phyloP scores from a whole-genome alignment of 176 grass and related monocot genomes.

The Carex pumila region DNA sequence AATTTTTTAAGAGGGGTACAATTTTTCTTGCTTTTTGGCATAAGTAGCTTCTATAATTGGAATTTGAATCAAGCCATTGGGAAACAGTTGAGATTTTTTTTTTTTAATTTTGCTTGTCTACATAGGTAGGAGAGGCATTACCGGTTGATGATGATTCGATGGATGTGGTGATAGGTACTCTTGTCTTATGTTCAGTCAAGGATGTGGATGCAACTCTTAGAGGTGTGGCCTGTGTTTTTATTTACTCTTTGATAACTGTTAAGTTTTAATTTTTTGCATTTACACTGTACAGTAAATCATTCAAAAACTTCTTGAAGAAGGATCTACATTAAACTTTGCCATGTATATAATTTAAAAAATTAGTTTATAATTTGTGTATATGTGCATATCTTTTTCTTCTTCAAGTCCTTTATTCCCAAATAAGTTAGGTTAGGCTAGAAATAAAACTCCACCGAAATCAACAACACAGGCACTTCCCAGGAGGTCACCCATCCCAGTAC shows the following conservation, averaged over 20 bases:
- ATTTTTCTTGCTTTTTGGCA: not conserved
- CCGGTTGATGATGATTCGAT: slow-evolving; percentile 59
- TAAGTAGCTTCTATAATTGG: not conserved
- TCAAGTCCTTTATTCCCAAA: too few species aligned
- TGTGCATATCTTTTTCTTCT: not conserved
- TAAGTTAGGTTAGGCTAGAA: too few species aligned
- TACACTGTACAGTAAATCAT: not conserved
- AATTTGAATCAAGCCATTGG: not conserved
- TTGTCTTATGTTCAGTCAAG: slow-evolving; percentile 74
- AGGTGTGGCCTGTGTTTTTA: slow-evolving; percentile 32
- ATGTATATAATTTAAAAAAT: too few species aligned
- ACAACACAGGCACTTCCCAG: too few species aligned
- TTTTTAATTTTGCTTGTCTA: slow-evolving; percentile 2
- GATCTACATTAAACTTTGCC: too few species aligned
- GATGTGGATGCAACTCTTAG: slow-evolving; percentile 40
- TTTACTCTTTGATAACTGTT: not conserved
- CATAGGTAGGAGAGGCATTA: slow-evolving; percentile 74
- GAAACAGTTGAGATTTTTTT: not conserved
- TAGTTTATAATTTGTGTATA: not conserved
- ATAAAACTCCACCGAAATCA: too few species aligned
- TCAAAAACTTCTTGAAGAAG: too few species aligned
- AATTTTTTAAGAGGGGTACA: slow-evolving; percentile 67
- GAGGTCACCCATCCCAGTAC: too few species aligned
- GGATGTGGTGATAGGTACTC: slow-evolving; percentile 72
- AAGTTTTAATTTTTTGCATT: not conserved